Evolutionary conservation across 164 flowering plant genomes (phyloP).

Genomic region (Vitis labrusca): DNA sequence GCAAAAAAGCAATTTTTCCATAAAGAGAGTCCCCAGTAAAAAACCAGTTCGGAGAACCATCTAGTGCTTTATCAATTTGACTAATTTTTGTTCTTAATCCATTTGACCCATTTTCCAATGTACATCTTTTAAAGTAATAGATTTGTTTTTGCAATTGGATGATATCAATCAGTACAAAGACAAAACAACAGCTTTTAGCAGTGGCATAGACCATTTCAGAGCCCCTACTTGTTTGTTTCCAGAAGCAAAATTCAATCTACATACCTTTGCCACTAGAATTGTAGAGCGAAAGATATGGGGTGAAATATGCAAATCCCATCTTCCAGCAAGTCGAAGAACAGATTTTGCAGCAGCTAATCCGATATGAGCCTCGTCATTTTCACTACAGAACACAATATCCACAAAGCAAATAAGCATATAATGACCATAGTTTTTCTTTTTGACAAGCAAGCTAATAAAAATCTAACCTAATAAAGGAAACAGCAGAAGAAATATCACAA

Average conservation of each 20-base stretch:
- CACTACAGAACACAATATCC: constrained; percentile 42
- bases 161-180: neutral
- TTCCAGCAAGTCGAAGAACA: constrained; percentile 75
- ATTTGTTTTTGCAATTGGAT: neutral
- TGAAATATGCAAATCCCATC: constrained; percentile 82
- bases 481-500: no score
- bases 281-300: constrained; percentile 58
- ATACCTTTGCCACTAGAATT: constrained; percentile 67
- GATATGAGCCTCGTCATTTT: constrained; percentile 46
- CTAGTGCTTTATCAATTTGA: no score
- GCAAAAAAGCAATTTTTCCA: no score
- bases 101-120: neutral
- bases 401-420: neutral
- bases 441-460: neutral
- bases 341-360: constrained; percentile 90
- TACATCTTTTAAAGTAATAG: neutral
- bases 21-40: no score
- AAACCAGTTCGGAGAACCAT: no score
- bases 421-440: neutral
- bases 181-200: neutral
- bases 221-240: neutral
- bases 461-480: no score
- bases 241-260: constrained; percentile 6
- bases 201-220: neutral
- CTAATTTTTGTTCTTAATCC: no score